Base-by-base conservation (phyloP, 345 rosid species). In the Excoecaria cochinchinensis region DNA sequence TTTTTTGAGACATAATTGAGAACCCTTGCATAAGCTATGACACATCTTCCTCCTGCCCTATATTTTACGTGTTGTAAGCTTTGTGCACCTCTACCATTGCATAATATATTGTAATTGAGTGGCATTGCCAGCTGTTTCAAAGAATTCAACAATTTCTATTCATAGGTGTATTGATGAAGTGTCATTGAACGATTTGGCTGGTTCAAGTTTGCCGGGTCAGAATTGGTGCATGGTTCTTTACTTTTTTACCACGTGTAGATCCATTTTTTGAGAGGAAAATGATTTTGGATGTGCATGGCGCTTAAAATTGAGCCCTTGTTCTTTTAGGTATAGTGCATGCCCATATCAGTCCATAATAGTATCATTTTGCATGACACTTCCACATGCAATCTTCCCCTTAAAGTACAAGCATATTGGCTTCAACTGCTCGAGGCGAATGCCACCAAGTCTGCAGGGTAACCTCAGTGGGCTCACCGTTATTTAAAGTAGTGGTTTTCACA, bases 391-490 rank as follows among this genome's bases (percentile, higher is more conserved):
- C 16, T 22, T 74, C 14, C 3, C 22, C 25, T 42, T 8, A 75
- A 74, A 72, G 55, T 66, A 46, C 39, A 25, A 69, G 50, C 70
- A 36, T 47, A 77, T 78, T 65, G 81, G 48, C 59, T 64, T 73
- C 75, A 68, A 78, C 70, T 31, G 70, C 59, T 21, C 14, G 78
- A 74, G 75, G 77, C 69, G 38, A n/a, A 64, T 47, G 56, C 69
- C 13, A 24, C 65, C 10, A 36, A 59, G 31, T 42, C 67, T 48
- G 13, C 50, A 12, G 9, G 72, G 10, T 61, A 80, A 70, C 38
- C 46, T 61, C 67, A 60, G 73, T 82, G 85, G 78, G 68, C 61
- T 68, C 65, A 72, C 69, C 59, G 58, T 84, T 74, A 81, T 79
- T 51, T 31, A 17, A 69, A 68, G 22, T 39, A 58, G 57, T 67